Base-by-base conservation (phyloP, 192 early-diverging fungal species). In the Haplosporangium gracile region DNA sequence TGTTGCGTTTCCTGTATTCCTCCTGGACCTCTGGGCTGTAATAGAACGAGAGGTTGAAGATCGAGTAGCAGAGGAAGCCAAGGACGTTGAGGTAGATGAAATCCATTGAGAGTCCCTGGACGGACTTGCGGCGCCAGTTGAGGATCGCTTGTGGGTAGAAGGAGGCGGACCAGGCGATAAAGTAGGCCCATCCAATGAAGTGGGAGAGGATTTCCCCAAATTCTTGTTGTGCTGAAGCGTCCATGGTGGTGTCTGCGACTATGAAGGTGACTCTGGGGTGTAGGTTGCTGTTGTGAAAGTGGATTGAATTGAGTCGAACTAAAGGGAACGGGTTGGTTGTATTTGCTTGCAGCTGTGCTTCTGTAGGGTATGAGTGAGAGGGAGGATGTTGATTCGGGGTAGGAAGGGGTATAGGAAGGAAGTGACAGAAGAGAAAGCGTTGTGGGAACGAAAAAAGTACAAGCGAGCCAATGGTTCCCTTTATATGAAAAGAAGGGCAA, bases 71-170 rank as follows among this genome's bases (percentile, higher is more conserved):
- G 1, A 92, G 51, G 70, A 98, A 98, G 26, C 97, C 97, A 70
- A 93, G 89, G 24, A 95, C 88, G 79, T 98, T 98, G 83, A 96
- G 94, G 70, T 92, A 91, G 2, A 97, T 78, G 91, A 97, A 98
- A 83, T 98, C 97, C 32, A 97, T 90, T 4, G 97, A 98, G 36
- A 98, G 91, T 0, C 97, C 97, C 57, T 93, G 89, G 2, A 97
- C 95, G 76, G 90, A 95, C 75, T 95, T 94, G 39, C 96, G 91
- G 43, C 76, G 87, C 81, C 88, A 94, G 90, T 97, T 97, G 57
- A 97, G 90, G 20, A 96, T 82, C 7, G 92, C 89, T 77, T 97
- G 96, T 18, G 96, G 96, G 82, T 97, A 98, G 72, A 98, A 98
- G 82, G 93, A 94, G 29, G 95, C 85, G 5, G 95, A 96, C 97